phyloP scores from a whole-genome alignment of 2,329 filamentous ascomycete genomes.

The Sphaerulina vaccinii region DNA sequence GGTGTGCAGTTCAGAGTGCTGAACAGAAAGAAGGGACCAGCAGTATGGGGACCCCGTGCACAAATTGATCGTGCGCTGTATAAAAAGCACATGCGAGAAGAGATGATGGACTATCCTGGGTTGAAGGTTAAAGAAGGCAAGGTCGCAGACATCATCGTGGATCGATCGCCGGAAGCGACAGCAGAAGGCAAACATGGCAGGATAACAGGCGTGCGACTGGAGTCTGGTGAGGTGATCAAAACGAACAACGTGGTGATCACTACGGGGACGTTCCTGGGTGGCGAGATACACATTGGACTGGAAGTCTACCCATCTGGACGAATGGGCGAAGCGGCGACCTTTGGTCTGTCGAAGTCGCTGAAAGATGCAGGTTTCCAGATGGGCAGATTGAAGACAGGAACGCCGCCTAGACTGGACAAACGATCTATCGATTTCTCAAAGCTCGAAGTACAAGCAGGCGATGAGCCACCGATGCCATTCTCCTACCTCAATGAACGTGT shows the following conservation, averaged over 20 bases:
- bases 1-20: slow-evolving; percentile 91
- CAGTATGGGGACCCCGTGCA: slow-evolving; percentile 93
- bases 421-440: slow-evolving; percentile 75
- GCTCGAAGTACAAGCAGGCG: slow-evolving; percentile 73
- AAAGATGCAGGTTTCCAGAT: slow-evolving; percentile 84
- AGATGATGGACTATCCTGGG: slow-evolving; percentile 74
- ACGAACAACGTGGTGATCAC: slow-evolving; percentile 87
- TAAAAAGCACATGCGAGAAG: slow-evolving; percentile 84
- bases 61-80: slow-evolving; percentile 93
- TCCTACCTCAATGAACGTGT: slow-evolving; percentile 83
- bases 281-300: slow-evolving; percentile 91
- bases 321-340: slow-evolving; percentile 91
- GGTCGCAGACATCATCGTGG: slow-evolving; percentile 85
- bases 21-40: slow-evolving; percentile 86
- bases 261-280: slow-evolving; percentile 90
- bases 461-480: slow-evolving; percentile 84
- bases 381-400: slow-evolving; percentile 91
- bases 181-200: slow-evolving; percentile 60
- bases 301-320: slow-evolving; percentile 81
- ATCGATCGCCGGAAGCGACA: slow-evolving; percentile 50
- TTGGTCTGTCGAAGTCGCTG: slow-evolving; percentile 87
- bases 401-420: slow-evolving; percentile 80
- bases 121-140: slow-evolving; percentile 79
- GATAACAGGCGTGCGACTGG: slow-evolving; percentile 81
- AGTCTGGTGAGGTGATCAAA: slow-evolving; percentile 79